Evolutionary conservation across 2,329 filamentous ascomycete genomes (phyloP).

Genomic region (Trichophyton schoenleinii): DNA sequence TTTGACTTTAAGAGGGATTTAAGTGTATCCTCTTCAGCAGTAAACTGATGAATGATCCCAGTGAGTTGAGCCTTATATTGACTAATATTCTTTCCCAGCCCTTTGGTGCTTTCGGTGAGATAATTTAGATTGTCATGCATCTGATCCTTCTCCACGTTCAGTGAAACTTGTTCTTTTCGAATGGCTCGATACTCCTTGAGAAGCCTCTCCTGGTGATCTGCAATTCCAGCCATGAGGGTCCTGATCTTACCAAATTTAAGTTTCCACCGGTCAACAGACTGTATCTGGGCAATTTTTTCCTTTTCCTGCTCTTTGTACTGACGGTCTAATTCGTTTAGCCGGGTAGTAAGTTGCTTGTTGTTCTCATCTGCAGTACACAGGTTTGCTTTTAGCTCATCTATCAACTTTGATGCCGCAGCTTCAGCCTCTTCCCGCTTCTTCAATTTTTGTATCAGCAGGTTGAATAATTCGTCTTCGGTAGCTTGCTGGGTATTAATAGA

Average conservation of each 20-base stretch:
- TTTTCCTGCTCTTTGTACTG: constrained; percentile 15
- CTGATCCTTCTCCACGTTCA: constrained; percentile 19
- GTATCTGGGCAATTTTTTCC: constrained; percentile 15
- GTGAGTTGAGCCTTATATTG: constrained; percentile 16
- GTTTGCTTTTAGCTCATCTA: constrained; percentile 19
- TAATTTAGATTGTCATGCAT: constrained; percentile 17
- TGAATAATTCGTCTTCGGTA: constrained; percentile 26
- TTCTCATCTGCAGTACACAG: constrained; percentile 18
- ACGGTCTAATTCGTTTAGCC: constrained; percentile 15
- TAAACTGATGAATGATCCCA: constrained; percentile 14
- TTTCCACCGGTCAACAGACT: constrained; percentile 25
- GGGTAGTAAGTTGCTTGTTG: constrained; percentile 19
- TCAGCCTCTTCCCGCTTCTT: constrained; percentile 26
- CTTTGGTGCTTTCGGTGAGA: constrained; percentile 16
- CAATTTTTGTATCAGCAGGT: constrained; percentile 24
- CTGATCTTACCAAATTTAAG: constrained; percentile 23
- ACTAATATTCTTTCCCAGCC: constrained; percentile 11
- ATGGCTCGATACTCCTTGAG: constrained; percentile 21
- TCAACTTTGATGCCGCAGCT: constrained; percentile 14
- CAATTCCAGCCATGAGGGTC: constrained; percentile 23
- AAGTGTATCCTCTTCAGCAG: constrained; percentile 18
- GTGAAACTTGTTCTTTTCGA: constrained; percentile 15
- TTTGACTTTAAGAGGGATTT: not conserved
- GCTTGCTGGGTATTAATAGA: constrained; percentile 10
- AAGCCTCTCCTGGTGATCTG: constrained; percentile 23